Conservation (phyloP, 2,329 filamentous ascomycete genomes). For the Aspergillus fumigatiaffinis region DNA sequence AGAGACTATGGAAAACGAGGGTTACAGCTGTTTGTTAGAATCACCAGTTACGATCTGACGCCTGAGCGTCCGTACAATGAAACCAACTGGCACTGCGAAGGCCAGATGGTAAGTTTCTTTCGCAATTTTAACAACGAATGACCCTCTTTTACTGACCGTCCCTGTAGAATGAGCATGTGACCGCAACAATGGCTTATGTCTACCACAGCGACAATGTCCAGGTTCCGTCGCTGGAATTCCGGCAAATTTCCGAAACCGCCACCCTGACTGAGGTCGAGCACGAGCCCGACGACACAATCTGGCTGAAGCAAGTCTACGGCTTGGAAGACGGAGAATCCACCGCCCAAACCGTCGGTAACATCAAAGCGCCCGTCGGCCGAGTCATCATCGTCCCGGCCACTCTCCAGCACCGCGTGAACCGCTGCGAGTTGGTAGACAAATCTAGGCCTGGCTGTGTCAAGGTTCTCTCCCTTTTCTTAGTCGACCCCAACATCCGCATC, state of each 20-base stretch:
- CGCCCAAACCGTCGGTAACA: constrained; percentile 21
- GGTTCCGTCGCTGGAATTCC: constrained; percentile 50
- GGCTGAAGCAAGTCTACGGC: constrained; percentile 29
- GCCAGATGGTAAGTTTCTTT: constrained; percentile 32
- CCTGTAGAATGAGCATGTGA: constrained; percentile 58
- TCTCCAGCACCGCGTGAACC: constrained; percentile 18
- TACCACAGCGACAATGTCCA: constrained; percentile 60
- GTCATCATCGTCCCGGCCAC: constrained; percentile 29
- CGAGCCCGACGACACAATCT: constrained; percentile 25
- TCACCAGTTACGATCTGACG: constrained; percentile 57
- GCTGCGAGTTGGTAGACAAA: constrained; percentile 17
- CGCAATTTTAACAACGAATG: not conserved
- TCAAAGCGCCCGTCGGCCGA: constrained; percentile 17
- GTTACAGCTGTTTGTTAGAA: constrained; percentile 60
- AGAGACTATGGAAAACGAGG: constrained; percentile 40
- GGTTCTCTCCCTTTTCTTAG: constrained; percentile 24
- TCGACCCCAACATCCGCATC: constrained; percentile 21
- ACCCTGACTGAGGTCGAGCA: constrained; percentile 30
- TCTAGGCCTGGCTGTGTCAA: constrained; percentile 22
- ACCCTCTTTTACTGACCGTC: not conserved
- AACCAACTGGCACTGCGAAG: constrained; percentile 48
- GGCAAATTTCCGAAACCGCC: constrained; percentile 34
- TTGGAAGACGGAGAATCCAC: constrained; percentile 22
- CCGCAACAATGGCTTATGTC: constrained; percentile 60
- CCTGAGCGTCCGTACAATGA: constrained; percentile 55